A percentile compares a stretch with the other conserved stretches of the same genome.
Evolutionary conservation across 305 asterid genomes (phyloP).

Genomic region (Fraxinus angustifolia): DNA sequence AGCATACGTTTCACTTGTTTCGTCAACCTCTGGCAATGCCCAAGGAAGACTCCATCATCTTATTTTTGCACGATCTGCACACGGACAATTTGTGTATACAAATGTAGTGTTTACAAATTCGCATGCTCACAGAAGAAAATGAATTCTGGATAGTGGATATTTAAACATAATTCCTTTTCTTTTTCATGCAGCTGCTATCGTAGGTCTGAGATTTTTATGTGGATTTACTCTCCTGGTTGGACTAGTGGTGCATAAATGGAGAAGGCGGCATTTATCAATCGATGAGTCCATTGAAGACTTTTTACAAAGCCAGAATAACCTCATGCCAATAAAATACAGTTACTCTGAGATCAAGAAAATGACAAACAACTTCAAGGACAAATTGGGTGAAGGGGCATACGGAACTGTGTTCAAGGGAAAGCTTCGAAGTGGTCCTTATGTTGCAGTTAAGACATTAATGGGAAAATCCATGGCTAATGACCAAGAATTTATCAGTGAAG

Average conservation of each 20-base stretch:
- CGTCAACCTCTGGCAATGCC: neutral
- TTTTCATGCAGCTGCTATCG: neutral
- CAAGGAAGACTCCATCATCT: neutral
- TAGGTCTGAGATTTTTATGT: neutral
- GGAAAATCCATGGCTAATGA: constrained; percentile 29
- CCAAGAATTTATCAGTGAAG: constrained; percentile 45
- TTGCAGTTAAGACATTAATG: constrained; percentile 30
- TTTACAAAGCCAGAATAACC: constrained; percentile 31
- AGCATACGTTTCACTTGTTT: neutral
- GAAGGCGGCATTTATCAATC: constrained; percentile 31
- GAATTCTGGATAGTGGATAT: neutral
- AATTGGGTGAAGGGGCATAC: constrained; percentile 46
- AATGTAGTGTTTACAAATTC: neutral
- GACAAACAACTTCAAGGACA: constrained; percentile 38
- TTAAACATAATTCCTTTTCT: neutral
- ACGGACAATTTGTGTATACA: neutral
- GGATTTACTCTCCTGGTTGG: constrained; percentile 22
- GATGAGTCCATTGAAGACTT: constrained; percentile 36
- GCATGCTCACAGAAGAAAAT: neutral
- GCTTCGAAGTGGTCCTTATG: constrained; percentile 38
- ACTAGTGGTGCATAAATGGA: constrained; percentile 25
- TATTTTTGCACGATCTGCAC: neutral
- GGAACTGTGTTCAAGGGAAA: constrained; percentile 50
- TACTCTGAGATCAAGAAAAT: constrained; percentile 38
- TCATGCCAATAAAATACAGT: constrained; percentile 37